Base-by-base conservation (phyloP, 176 grass and related monocot genomes). In the Areca catechu region DNA sequence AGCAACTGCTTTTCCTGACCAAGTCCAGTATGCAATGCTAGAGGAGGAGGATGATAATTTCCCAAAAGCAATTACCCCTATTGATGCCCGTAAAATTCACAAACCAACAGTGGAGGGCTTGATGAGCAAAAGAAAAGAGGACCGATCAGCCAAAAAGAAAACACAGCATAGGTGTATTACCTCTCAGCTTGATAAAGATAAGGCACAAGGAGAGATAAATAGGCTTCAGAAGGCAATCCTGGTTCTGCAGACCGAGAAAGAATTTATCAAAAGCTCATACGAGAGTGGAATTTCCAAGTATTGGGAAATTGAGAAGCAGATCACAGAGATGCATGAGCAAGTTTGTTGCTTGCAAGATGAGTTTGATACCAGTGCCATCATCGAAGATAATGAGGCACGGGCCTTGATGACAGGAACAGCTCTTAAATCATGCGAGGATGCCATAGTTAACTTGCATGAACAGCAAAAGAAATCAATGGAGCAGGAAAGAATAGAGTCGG, bases 351-450 rank as follows among this genome's bases (percentile, higher is more conserved):
- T 91, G 75, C 83, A 85, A 81, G 83, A 97, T 79, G 70, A 71
- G 47, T 90, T 88, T 49, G 82, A 69, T 61, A 80, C 77, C 12
- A 75, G 77, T 19, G 62, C 83, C 0, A 57, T 64, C 21, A 91
- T 91, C 54, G 92, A 97, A 81, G 86, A 91, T 69, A 82, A 88
- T 5, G 92, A 97, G 54, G 86, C 92, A 20, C 83, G 86, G 37
- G 86, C 83, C 12, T 71, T 90, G 58, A 97, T 97, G 92, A 80
- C 80, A 79, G 78, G 86, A 52, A 70, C 63, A 48, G 83, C 86
- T 72, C 71, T 97, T 57, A 54, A 88, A 71, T 97, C 92, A 0
- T 97, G 86, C 12, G 80, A 97, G 83, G 77, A 88, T 57, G 90
- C 83, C 10, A 75, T 88, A 48, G 56, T 85, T 50, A 82, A 62